These are phyloP conservation scores for Tylopilus subfusipes DNA, from an alignment of 768 basidiomycete species.

Conservation along the genomic window DNA sequence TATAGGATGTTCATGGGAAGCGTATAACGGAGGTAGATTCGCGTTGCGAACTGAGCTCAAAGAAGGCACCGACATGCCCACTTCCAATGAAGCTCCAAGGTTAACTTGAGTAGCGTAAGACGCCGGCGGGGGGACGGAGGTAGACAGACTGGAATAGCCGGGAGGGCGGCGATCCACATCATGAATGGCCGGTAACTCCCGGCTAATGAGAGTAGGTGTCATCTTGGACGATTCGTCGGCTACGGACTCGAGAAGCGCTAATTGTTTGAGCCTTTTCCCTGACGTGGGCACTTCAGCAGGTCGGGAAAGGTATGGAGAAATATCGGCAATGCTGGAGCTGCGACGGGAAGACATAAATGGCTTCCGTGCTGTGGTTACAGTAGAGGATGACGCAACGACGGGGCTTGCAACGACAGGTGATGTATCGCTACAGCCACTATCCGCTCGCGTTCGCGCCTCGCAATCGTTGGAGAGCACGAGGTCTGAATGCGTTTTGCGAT, in stretches of 20 bases:
- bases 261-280: slow-evolving; percentile 62
- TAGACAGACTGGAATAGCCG: slow-evolving; percentile 16
- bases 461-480: background rate
- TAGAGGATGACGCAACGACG: slow-evolving; percentile 9
- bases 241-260: slow-evolving; percentile 67
- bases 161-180: slow-evolving; percentile 1
- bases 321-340: slow-evolving; percentile 54
- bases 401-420: slow-evolving; percentile 8
- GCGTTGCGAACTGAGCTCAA: slow-evolving; percentile 7
- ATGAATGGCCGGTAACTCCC: slow-evolving; percentile 20
- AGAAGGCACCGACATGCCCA: slow-evolving; percentile 12
- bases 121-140: slow-evolving; percentile 30
- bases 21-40: background rate
- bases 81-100: slow-evolving; percentile 36
- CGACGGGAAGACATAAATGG: slow-evolving; percentile 28
- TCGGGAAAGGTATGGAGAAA: slow-evolving; percentile 65
- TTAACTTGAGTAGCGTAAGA: slow-evolving; percentile 16
- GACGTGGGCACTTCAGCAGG: slow-evolving; percentile 52
- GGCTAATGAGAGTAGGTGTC: slow-evolving; percentile 39
- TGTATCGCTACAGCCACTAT: slow-evolving; percentile 1
- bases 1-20: slow-evolving; percentile 5
- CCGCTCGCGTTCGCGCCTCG: background rate
- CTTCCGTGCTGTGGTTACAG: slow-evolving; percentile 20
- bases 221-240: slow-evolving; percentile 70
- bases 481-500: slow-evolving; percentile 2